Evolutionary conservation across 345 rosid species (phyloP), one percentile per base, ranked within the genome.

Genomic region (Bretschneidera sinensis): DNA sequence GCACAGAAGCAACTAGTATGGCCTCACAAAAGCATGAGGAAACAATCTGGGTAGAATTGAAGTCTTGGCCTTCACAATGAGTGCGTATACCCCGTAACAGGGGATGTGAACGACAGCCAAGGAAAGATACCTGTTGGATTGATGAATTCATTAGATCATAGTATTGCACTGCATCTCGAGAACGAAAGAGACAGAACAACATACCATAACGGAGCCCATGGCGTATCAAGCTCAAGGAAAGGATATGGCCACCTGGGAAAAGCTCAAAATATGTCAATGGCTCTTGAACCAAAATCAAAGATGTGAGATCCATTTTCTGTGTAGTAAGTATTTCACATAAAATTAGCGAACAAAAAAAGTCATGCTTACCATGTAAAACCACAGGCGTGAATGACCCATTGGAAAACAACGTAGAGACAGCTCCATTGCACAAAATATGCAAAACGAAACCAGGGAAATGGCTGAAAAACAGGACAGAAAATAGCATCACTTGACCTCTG

Each of bases 201-300:
- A 17, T 74, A 92, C 98, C 95, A 88, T 54, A 90, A 63, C 9
- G 96, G 89, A 63, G 92, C 92, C 86, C 78, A 80, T 17, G 96
- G 76, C 0, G 61, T 59, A 25, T 85, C 57, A 5, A 88, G 89
- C 77, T 83, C 84, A 8, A 94, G 77, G 75, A 94, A 94, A 8
- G 90, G 87, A 58, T 94, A 94, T 34, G 97, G 97, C 97, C 97
- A 94, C 97, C 97, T 92, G 74, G 21, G 22, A 59, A 21, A 33
- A 24, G 16, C 13, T 4, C 52, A 51, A 20, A 21, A 43, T 13
- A 31, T 31, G 62, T 69, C 34, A 66, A 19, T 25, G 39, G 13
- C 25, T 45, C 49, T 63, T 48, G 45, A 43, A 28, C 24, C 17
- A n/a, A 21, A 59, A 48, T 18, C 24, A 17, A 10, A 21, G 18